Percentiles rank a stretch among this genome's conserved stretches.
Evolutionary conservation across 176 grass and related monocot genomes (phyloP).

Genomic region (Carex myosuroides): DNA sequence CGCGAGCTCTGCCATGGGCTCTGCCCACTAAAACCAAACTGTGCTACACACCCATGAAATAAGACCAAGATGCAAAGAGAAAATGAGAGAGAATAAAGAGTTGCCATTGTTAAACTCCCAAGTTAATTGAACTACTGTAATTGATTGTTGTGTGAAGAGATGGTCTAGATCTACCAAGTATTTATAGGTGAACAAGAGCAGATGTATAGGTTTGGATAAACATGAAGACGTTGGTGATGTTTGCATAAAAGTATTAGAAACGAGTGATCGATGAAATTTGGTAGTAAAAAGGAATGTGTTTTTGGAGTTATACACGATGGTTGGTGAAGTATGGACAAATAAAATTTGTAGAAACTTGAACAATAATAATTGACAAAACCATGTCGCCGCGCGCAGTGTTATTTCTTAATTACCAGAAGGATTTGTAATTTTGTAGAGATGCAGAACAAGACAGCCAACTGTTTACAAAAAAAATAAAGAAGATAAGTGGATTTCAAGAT

Average conservation of each 20-base stretch:
- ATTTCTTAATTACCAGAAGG: background rate
- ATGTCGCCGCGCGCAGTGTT: background rate
- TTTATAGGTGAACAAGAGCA: background rate
- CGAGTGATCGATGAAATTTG: background rate
- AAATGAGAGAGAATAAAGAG: background rate
- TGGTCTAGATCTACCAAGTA: background rate
- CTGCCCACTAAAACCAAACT: conserved; percentile 1
- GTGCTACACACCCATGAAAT: conserved; percentile 24
- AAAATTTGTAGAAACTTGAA: background rate
- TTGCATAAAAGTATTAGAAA: background rate
- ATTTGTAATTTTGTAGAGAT: background rate
- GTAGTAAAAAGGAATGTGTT: background rate
- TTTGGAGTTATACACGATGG: background rate
- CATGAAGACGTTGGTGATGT: background rate
- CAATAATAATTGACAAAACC: background rate
- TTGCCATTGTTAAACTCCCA: conserved; percentile 17
- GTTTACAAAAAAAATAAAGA: background rate
- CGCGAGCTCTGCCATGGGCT: conserved; percentile 18
- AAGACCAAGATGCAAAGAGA: conserved; percentile 23
- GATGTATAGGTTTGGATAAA: background rate
- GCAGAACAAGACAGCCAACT: background rate
- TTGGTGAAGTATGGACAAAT: conserved; percentile 20
- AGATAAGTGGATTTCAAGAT: background rate
- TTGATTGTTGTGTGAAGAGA: conserved; percentile 6
- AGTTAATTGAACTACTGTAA: background rate